Evolutionary conservation across 164 flowering plant genomes (phyloP).

Genomic region (Buxus sempervirens): DNA sequence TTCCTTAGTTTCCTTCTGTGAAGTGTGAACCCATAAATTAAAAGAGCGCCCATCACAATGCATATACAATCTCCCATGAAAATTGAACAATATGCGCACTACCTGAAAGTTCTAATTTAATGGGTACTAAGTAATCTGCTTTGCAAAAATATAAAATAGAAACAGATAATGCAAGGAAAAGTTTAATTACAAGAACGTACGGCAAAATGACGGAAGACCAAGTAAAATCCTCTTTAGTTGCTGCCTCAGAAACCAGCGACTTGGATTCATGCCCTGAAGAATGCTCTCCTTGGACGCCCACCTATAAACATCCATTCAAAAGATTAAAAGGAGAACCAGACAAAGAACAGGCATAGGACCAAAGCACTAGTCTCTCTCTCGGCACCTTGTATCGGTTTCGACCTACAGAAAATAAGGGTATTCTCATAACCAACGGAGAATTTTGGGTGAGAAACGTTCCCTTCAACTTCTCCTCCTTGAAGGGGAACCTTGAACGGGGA

Average conservation of each 20-base stretch:
- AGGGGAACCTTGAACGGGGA: background rate
- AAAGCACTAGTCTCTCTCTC: background rate
- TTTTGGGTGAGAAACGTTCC: slow-evolving; percentile 1
- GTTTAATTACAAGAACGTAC: slow-evolving; percentile 29
- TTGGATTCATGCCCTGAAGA: slow-evolving; percentile 38
- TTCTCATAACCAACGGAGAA: background rate
- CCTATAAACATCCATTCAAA: slow-evolving; percentile 20
- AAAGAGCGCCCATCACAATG: background rate
- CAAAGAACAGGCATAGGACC: background rate
- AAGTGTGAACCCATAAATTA: background rate
- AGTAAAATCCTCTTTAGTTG: slow-evolving; percentile 49
- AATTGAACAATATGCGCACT: background rate
- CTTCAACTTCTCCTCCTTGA: background rate
- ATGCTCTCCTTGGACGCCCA: slow-evolving; percentile 24
- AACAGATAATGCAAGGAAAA: background rate
- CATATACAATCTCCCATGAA: background rate
- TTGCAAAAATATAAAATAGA: background rate
- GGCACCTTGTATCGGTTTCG: slow-evolving; percentile 4
- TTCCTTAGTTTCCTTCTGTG: background rate
- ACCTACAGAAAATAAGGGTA: slow-evolving; percentile 2
- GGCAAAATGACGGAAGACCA: slow-evolving; percentile 79
- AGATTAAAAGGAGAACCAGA: background rate
- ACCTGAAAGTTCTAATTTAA: background rate
- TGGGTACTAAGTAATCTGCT: background rate
- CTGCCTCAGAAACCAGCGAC: slow-evolving; percentile 31